A percentile compares a stretch with the other conserved stretches of the same genome.
These are phyloP conservation scores for Citrus mangshanensis DNA, from an alignment of 345 rosid genomes.

Conservation along the genomic window DNA sequence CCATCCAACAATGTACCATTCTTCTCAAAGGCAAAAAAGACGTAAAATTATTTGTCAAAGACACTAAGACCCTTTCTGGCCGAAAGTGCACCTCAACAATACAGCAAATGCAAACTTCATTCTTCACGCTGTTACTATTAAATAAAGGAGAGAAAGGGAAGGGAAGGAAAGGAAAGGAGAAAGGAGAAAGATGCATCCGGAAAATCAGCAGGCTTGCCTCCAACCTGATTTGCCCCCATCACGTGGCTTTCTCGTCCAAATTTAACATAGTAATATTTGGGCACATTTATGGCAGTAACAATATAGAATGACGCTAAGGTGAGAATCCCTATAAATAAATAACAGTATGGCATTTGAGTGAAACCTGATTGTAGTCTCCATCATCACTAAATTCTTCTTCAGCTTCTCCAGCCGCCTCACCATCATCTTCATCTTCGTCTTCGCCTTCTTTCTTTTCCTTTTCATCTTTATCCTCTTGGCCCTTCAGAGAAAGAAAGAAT, in stretches of 20 bases:
- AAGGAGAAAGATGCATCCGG: background rate
- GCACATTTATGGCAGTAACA: background rate
- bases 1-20: background rate
- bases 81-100: too few relatives aligned
- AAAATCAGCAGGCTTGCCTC: background rate
- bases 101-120: too few relatives aligned
- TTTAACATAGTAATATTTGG: background rate
- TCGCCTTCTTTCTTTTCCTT: constrained; percentile 36
- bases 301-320: background rate
- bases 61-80: too few relatives aligned
- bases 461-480: constrained; percentile 35
- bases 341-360: background rate
- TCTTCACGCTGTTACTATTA: too few relatives aligned
- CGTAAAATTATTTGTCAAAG: background rate
- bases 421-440: constrained; percentile 30
- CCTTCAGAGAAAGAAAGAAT: constrained; percentile 19
- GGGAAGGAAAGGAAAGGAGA: background rate
- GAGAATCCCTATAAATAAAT: background rate
- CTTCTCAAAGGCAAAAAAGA: background rate
- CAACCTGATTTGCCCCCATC: background rate
- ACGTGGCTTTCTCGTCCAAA: background rate
- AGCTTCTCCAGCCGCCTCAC: constrained; percentile 23
- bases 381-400: constrained; percentile 49
- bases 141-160: background rate
- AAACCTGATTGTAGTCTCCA: constrained; percentile 52